Percentiles rank a stretch among this genome's conserved stretches.
phyloP scores from a whole-genome alignment of 108 stramenopile species.

The Nitzschia sp. region DNA sequence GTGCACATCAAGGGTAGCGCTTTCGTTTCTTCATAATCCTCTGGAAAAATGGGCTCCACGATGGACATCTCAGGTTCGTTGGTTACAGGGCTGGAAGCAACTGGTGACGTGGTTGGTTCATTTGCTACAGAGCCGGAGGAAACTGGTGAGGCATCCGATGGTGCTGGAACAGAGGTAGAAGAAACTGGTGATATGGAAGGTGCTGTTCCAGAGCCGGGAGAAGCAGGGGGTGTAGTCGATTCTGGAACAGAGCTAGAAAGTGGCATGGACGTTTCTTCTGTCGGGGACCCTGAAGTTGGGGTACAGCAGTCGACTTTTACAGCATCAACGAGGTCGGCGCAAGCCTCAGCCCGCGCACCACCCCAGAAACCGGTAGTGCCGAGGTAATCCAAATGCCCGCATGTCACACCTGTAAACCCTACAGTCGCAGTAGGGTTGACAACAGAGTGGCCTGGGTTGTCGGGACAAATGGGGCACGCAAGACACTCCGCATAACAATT shows the following conservation, averaged over 20 bases:
- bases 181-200: too few relatives aligned
- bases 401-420: neutral
- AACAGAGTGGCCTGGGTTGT: neutral
- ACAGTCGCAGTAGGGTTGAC: neutral
- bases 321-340: neutral
- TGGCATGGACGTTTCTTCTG: neutral
- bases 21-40: neutral
- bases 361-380: neutral
- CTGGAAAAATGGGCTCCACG: neutral
- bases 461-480: conserved; percentile 7
- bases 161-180: neutral
- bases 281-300: neutral
- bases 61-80: neutral
- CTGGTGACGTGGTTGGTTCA: neutral
- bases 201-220: neutral
- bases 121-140: neutral
- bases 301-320: neutral
- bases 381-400: neutral
- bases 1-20: neutral
- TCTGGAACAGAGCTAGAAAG: neutral
- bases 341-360: neutral
- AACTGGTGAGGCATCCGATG: neutral
- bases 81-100: neutral
- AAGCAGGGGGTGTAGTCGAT: neutral
- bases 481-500: neutral